Conservation (phyloP, 192 early-diverging fungal species). For the Entomortierella parvispora region DNA sequence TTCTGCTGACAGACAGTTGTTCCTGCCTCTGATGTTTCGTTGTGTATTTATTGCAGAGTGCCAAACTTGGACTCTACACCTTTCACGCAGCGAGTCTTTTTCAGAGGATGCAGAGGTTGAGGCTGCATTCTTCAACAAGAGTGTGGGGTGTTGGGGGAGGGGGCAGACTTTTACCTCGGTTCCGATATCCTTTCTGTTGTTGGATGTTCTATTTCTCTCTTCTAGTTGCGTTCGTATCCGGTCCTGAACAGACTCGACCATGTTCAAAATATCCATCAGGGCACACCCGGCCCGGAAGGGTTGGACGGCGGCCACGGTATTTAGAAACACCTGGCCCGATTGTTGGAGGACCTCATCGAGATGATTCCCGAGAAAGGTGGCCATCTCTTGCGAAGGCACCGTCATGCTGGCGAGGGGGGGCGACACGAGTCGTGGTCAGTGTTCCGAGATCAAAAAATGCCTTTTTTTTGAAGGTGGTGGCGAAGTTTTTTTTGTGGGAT, state of each 20-base stretch:
- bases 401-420: constrained; percentile 24
- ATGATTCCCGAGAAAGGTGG: constrained; percentile 48
- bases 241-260: constrained; percentile 34
- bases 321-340: constrained; percentile 24
- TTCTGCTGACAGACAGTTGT: too few species aligned
- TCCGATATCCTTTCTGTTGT: neutral
- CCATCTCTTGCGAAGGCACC: constrained; percentile 45
- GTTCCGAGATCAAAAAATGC: too few species aligned
- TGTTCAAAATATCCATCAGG: constrained; percentile 43
- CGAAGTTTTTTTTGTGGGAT: too few species aligned
- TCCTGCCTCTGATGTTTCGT: too few species aligned
- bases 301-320: constrained; percentile 23
- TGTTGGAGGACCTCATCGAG: constrained; percentile 43
- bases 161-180: constrained; percentile 33
- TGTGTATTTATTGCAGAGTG: too few species aligned
- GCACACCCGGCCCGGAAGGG: constrained; percentile 40
- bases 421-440: too few species aligned
- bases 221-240: constrained; percentile 14
- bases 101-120: too few species aligned
- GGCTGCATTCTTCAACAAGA: too few species aligned
- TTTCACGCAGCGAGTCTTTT: too few species aligned
- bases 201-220: neutral
- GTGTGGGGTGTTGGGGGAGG: too few species aligned
- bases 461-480: too few species aligned
- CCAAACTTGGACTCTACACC: too few species aligned